phyloP scores from a whole-genome alignment of 1,139 yeast genomes.

The Kluyveromyces sp. region DNA sequence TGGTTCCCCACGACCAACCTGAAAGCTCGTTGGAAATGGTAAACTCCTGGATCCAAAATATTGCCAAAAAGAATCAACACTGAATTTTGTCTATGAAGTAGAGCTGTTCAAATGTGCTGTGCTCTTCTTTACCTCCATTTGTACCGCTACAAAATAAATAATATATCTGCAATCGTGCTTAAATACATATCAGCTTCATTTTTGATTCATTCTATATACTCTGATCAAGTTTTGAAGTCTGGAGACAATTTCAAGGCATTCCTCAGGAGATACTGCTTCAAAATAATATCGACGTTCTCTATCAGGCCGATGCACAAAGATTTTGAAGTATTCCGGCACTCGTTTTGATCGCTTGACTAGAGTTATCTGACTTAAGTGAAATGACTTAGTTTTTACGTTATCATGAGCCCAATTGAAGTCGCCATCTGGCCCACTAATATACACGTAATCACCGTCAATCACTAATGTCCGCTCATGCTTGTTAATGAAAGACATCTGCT shows the following conservation, averaged over 20 bases:
- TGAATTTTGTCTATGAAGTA: background rate
- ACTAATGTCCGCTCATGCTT: constrained; percentile 80
- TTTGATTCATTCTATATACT: constrained; percentile 41
- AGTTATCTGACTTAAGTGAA: constrained; percentile 74
- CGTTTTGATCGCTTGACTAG: constrained; percentile 73
- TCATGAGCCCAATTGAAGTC: constrained; percentile 61
- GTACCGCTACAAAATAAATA: background rate
- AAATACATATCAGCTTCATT: constrained; percentile 1
- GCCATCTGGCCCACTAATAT: constrained; percentile 77
- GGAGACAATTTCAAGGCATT: constrained; percentile 69
- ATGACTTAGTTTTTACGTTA: constrained; percentile 75
- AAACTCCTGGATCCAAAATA: constrained; percentile 59
- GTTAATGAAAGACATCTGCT: constrained; percentile 68
- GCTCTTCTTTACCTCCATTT: constrained; percentile 17
- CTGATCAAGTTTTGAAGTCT: constrained; percentile 51
- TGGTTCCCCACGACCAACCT: constrained; percentile 76
- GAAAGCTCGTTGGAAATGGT: constrained; percentile 61
- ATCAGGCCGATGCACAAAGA: constrained; percentile 62
- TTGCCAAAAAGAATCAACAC: constrained; percentile 14
- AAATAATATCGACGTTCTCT: constrained; percentile 77
- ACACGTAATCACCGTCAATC: constrained; percentile 88
- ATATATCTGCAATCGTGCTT: background rate
- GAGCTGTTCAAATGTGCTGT: background rate
- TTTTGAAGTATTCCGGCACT: constrained; percentile 73
- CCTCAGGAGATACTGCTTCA: constrained; percentile 59